phyloP scores from a whole-genome alignment of 1,139 yeast genomes.

The Casaregolazyma lundiana region DNA sequence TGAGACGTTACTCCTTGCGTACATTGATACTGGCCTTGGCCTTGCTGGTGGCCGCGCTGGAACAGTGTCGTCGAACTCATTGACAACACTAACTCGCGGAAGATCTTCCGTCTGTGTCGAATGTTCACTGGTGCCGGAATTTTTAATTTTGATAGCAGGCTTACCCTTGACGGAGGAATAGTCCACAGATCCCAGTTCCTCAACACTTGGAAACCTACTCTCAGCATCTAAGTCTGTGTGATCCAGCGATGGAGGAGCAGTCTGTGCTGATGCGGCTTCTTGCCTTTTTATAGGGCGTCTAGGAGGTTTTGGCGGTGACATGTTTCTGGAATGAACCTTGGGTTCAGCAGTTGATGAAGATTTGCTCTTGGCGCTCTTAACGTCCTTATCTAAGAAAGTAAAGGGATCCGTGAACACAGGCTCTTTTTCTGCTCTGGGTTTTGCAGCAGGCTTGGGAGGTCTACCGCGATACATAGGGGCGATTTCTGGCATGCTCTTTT shows the following conservation, averaged over 20 bases:
- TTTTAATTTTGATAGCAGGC: background rate
- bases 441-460: conserved; percentile 14
- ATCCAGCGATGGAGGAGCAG: conserved; percentile 1
- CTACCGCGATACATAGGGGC: conserved; percentile 29
- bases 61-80: background rate
- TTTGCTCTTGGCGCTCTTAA: background rate
- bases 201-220: conserved; percentile 33
- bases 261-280: conserved; percentile 1
- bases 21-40: conserved; percentile 19
- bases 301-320: conserved; percentile 5
- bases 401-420: conserved; percentile 19
- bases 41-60: conserved; percentile 4
- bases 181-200: conserved; percentile 26
- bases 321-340: background rate
- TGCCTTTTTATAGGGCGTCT: conserved; percentile 5
- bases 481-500: conserved; percentile 20
- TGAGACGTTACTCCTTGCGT: conserved; percentile 7
- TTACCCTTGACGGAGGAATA: background rate
- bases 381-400: conserved; percentile 16
- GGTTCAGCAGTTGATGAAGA: background rate
- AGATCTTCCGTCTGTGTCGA: conserved; percentile 8
- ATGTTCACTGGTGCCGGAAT: background rate
- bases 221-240: conserved; percentile 19
- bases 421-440: background rate
- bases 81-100: conserved; percentile 1